These are phyloP conservation scores for Chlorella sp. DNA, from an alignment of 139 green algal genomes.

Conservation along the genomic window DNA sequence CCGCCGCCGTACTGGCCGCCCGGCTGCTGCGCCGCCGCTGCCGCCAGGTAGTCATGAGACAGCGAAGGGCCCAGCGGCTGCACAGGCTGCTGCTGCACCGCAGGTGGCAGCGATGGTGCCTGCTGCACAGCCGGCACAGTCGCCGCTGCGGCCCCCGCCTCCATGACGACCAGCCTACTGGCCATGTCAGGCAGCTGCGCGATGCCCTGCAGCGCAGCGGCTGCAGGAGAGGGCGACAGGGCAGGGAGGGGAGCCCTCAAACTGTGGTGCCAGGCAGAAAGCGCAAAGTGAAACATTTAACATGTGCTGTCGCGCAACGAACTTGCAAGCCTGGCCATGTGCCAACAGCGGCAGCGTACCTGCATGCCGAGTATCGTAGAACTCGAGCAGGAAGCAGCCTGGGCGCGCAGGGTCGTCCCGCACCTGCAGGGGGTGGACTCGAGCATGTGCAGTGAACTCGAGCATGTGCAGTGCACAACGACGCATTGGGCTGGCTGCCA, in stretches of 20 bases:
- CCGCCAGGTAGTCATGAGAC: background rate
- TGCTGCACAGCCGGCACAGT: background rate
- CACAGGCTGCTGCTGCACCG: conserved; percentile 9
- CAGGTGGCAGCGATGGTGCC: background rate
- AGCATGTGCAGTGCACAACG: too few species aligned
- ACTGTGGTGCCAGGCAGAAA: too few species aligned
- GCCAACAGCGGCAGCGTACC: background rate
- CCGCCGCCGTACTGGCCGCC: background rate
- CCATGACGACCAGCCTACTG: conserved; percentile 36
- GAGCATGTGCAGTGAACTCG: too few species aligned
- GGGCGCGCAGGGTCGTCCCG: conserved; percentile 10
- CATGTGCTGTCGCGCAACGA: too few species aligned
- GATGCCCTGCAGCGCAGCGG: conserved; percentile 34
- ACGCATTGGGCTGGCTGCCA: too few species aligned
- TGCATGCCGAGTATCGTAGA: conserved; percentile 80
- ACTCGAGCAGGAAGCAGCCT: conserved; percentile 81
- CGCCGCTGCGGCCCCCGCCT: background rate
- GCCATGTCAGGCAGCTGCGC: conserved; percentile 15
- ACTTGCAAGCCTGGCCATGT: too few species aligned
- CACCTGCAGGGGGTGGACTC: too few species aligned
- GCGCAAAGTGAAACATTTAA: too few species aligned
- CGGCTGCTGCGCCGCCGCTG: background rate
- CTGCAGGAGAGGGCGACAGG: conserved; percentile 6
- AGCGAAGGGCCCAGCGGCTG: background rate
- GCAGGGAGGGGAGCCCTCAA: background rate